phyloP scores from a whole-genome alignment of 2,329 filamentous ascomycete genomes.

The Aspergillus terreus region DNA sequence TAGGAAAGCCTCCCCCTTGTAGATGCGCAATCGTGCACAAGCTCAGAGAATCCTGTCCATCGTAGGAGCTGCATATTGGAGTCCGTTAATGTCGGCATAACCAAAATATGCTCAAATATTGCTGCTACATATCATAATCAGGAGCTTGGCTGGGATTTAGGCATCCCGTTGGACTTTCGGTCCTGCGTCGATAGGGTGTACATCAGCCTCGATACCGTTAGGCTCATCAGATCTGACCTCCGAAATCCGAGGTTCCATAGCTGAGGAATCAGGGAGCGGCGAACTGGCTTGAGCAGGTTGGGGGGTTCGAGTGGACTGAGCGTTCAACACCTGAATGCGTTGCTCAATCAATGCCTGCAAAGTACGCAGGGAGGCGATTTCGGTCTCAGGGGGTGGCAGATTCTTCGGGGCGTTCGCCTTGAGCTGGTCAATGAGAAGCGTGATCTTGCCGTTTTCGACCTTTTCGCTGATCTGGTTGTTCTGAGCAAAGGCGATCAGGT shows the following conservation, averaged over 20 bases:
- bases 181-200: too few species aligned
- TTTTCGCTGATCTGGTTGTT: slow-evolving; percentile 9
- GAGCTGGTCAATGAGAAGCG: slow-evolving; percentile 30
- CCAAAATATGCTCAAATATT: too few species aligned
- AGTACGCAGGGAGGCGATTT: slow-evolving; percentile 27
- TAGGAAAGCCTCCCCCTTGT: too few species aligned
- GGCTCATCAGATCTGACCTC: too few species aligned
- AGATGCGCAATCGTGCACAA: too few species aligned
- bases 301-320: slow-evolving; percentile 3
- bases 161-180: too few species aligned
- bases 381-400: slow-evolving; percentile 23
- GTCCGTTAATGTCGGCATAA: too few species aligned
- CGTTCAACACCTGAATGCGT: slow-evolving; percentile 23
- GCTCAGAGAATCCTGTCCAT: too few species aligned
- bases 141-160: too few species aligned
- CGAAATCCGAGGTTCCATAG: background rate
- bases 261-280: background rate
- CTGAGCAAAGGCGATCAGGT: slow-evolving; percentile 28
- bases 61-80: too few species aligned
- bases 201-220: too few species aligned
- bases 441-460: slow-evolving; percentile 19
- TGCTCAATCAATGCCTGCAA: slow-evolving; percentile 29
- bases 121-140: too few species aligned
- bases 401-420: slow-evolving; percentile 23
- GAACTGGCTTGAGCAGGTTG: background rate